Evolutionary conservation across 257 asterid species (phyloP).

Genomic region (Nicotiana tabacum): DNA sequence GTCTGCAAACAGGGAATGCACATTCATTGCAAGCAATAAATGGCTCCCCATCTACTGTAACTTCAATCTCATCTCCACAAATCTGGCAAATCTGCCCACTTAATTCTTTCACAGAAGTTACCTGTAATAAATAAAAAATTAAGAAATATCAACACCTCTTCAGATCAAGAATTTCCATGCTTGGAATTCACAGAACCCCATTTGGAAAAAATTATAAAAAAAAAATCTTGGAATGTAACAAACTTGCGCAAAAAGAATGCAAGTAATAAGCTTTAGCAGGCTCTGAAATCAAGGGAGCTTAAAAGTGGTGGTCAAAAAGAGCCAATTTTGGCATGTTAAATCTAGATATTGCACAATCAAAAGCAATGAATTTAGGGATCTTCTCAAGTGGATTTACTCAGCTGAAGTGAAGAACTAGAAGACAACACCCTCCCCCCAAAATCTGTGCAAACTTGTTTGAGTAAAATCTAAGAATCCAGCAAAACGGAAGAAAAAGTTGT

Average conservation of each 20-base stretch:
- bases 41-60: conserved; percentile 73
- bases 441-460: not conserved
- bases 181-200: not conserved
- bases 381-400: conserved; percentile 3
- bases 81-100: conserved; percentile 96
- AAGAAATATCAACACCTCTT: conserved; percentile 27
- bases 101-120: conserved; percentile 86
- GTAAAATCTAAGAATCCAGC: conserved; percentile 13
- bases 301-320: conserved; percentile 14
- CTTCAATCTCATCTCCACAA: conserved; percentile 93
- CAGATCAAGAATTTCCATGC: conserved; percentile 1
- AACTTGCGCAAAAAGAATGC: not conserved
- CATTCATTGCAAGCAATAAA: conserved; percentile 96
- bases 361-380: not conserved
- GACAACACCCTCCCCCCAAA: conserved; percentile 13
- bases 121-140: conserved; percentile 39
- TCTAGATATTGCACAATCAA: conserved; percentile 14
- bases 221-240: not conserved
- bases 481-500: conserved; percentile 10
- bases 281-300: conserved; percentile 35
- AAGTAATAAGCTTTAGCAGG: conserved; percentile 8
- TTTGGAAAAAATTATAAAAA: not conserved
- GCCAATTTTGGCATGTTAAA: conserved; percentile 29
- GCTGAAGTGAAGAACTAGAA: not conserved
- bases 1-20: conserved; percentile 86